Evolutionary conservation across 306 rosid genomes (phyloP), one percentile per base, ranked within the genome.

Genomic region (Ziziphus jujuba): DNA sequence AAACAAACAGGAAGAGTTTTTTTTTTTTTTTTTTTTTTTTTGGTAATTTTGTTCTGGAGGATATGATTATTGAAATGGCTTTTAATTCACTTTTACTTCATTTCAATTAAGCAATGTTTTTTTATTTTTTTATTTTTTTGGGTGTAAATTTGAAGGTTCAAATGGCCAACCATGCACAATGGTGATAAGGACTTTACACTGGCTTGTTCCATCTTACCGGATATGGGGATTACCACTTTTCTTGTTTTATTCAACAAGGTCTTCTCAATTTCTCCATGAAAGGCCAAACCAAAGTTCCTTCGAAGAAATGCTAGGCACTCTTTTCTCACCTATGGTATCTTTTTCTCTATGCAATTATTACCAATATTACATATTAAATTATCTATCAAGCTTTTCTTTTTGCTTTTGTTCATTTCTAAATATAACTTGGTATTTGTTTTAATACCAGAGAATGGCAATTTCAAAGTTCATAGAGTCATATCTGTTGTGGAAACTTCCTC

Each of bases 211-310:
- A 53, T 77, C 81, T 0, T 84, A 84, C 51, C 38, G 79, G 79
- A 87, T 87, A 17, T 87, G 90, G 86, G 93, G 90, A 48, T 77
- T 87, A 13, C 90, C 93, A 25, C 82, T 87, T 69, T 82, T 78
- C 77, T 70, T 87, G 34, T 87, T 87, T 65, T 87, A 70, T 61
- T 84, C 90, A 28, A 87, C 86, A 68, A 82, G 84, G 57, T 76
- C 82, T 47, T 87, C 93, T 71, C 90, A 87, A 3, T 78, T 82
- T 64, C 78, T 84, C 45, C 90, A 87, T 43, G 77, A 80, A 69
- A 82, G 72, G 53, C 93, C 93, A 21, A 84, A 84, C 67, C 83
- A 84, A 66, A 56, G 43, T 65, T 72, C 65, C 15, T 40, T 80
- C 25, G 72, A 54, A 66, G 54, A 80, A 73, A 64, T 84, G 33